These are phyloP conservation scores for Hyaloscypha variabilis DNA, from an alignment of 495 filamentous ascomycete genomes.

Conservation along the genomic window DNA sequence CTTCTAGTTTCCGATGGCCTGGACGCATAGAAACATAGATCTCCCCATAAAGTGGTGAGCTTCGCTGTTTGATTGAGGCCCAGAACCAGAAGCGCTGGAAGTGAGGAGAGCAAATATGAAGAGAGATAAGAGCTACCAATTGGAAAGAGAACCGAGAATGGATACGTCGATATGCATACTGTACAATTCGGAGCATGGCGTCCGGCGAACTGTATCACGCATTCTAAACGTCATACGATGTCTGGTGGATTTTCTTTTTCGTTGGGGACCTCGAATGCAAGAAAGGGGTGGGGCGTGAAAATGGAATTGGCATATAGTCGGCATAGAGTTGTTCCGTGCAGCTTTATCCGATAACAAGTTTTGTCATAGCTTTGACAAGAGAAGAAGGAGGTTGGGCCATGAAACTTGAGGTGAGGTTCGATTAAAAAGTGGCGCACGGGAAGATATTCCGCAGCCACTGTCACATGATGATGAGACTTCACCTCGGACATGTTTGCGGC, in stretches of 20 bases:
- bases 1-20: neutral
- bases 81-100: neutral
- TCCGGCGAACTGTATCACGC: neutral
- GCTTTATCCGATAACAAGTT: neutral
- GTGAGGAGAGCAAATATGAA: too few relatives aligned
- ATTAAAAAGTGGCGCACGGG: neutral
- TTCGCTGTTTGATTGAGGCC: neutral
- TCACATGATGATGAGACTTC: conserved; percentile 1
- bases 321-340: neutral
- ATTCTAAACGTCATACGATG: neutral
- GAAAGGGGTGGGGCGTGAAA: neutral
- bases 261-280: neutral
- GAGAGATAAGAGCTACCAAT: neutral
- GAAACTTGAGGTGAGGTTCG: neutral
- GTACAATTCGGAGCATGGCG: neutral
- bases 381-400: neutral
- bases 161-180: neutral
- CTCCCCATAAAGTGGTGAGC: neutral
- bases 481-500: neutral
- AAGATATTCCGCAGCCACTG: neutral
- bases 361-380: neutral
- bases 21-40: neutral
- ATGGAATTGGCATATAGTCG: neutral
- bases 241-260: neutral
- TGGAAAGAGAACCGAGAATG: neutral